Evolutionary conservation across 176 grass and related monocot genomes (phyloP), one percentile per base, ranked within the genome.

Genomic region (Juncus inflexus): DNA sequence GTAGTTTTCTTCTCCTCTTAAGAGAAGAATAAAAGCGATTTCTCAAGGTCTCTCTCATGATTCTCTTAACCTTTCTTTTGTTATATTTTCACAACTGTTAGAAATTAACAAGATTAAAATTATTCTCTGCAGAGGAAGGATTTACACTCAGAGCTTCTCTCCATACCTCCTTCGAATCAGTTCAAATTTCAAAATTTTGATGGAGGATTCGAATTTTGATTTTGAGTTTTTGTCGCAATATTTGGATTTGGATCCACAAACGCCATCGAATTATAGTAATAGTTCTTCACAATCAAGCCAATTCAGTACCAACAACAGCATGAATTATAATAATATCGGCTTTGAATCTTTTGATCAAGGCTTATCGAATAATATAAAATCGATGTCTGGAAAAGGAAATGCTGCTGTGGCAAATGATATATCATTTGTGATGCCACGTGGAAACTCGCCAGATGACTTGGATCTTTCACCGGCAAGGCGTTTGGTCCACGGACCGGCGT

Each of bases 401-500:
- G 53, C 38, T 9, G 53, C 42, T 59, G 67, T 11, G 2, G 9
- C 54, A 8, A 12, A 28, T 2, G 14, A 37, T 14, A 58, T 58
- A 41, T 58, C 67, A 4, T 71, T 58, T 13, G 4, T 43, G 36
- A 43, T 58, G 67, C 67, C 67, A 35, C 52, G 51, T 15, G 67
- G 37, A 12, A 55, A 15, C 38, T 71, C 67, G 15, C 67, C 67
- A 11, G 50, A 50, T 4, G 51, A 71, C 37, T 56, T 71, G 67
- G 67, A 5, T 28, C 67, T 71, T 71, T 71, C 67, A 42, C 67
- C 67, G 15, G 52, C 39, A 3, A 50, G 67, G 11, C 67, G 67
- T 59, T 55, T 71, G 10, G 67, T 71, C 41, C 67, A 71, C 1
- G 67, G 67, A 8, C 67, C 67, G 2, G 67, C 67, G 39, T 71